Conservation (phyloP, 169 alveolate species). For the Eimeria acervulina region DNA sequence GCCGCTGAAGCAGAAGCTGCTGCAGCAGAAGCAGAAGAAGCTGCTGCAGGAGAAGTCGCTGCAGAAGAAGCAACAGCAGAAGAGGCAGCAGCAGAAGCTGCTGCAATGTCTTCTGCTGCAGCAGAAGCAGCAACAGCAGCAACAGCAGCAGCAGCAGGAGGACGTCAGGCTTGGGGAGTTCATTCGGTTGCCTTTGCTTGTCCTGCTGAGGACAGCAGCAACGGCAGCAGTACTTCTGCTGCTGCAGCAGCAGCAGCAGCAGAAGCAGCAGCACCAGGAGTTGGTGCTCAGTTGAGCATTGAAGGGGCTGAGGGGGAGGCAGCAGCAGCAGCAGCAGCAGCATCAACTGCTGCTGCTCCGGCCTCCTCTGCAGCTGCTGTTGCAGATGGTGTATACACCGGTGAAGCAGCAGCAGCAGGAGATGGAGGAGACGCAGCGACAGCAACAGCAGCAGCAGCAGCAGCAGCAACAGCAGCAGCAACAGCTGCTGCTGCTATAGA, state of each 20-base stretch:
- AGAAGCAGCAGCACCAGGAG: neutral
- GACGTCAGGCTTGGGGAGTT: too few relatives aligned
- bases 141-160: too few relatives aligned
- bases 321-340: neutral
- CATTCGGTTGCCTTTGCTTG: too few relatives aligned
- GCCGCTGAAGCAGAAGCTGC: neutral
- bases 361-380: too few relatives aligned
- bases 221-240: neutral
- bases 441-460: conserved; percentile 1
- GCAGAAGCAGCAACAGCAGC: too few relatives aligned
- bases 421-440: too few relatives aligned
- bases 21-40: neutral
- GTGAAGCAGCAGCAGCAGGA: neutral
- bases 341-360: too few relatives aligned
- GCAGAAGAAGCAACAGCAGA: neutral
- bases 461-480: neutral
- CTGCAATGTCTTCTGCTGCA: neutral
- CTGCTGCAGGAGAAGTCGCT: neutral
- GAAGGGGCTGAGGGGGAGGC: neutral
- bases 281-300: neutral
- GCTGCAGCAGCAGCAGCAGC: conserved; percentile 7
- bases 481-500: neutral
- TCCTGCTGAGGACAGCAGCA: too few relatives aligned
- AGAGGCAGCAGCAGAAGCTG: neutral
- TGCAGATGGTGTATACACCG: neutral